Conservation (phyloP, 768 basidiomycete genomes). For the Rhodotorula babjevae region DNA sequence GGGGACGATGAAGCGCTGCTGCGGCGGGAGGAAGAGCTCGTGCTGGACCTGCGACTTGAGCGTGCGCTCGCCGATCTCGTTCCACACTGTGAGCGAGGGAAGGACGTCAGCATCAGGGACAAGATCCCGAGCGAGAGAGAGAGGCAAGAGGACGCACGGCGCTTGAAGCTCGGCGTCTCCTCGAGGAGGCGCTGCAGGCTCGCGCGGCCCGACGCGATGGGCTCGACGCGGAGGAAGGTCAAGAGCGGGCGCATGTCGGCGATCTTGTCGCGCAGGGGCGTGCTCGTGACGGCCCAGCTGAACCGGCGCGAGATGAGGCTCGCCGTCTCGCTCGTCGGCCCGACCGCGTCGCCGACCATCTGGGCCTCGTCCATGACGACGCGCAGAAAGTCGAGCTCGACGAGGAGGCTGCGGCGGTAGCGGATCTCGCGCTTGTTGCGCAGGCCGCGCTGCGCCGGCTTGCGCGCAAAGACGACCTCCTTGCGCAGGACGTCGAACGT, state of each 20-base stretch:
- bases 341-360: constrained; percentile 39
- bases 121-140: too few relatives aligned
- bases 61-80: constrained; percentile 46
- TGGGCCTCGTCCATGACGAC: constrained; percentile 51
- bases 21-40: constrained; percentile 47
- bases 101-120: too few relatives aligned
- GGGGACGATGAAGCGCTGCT: constrained; percentile 46
- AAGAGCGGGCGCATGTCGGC: constrained; percentile 47
- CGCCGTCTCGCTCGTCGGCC: constrained; percentile 45
- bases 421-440: constrained; percentile 21
- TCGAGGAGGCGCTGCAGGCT: constrained; percentile 19
- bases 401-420: constrained; percentile 36
- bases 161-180: constrained; percentile 24
- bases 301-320: constrained; percentile 47
- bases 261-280: constrained; percentile 48
- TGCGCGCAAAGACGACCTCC: constrained; percentile 38
- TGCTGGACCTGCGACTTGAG: constrained; percentile 43
- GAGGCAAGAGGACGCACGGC: constrained; percentile 1
- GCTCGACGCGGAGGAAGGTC: constrained; percentile 43
- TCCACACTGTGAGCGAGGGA: constrained; percentile 40
- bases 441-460: constrained; percentile 32
- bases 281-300: constrained; percentile 49
- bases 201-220: constrained; percentile 11
- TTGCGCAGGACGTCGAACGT: constrained; percentile 40
- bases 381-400: constrained; percentile 42